Evolutionary conservation across 1,284 basidiomycete species (phyloP), one percentile per base, ranked within the genome.

Genomic region (Ganoderma sp.): DNA sequence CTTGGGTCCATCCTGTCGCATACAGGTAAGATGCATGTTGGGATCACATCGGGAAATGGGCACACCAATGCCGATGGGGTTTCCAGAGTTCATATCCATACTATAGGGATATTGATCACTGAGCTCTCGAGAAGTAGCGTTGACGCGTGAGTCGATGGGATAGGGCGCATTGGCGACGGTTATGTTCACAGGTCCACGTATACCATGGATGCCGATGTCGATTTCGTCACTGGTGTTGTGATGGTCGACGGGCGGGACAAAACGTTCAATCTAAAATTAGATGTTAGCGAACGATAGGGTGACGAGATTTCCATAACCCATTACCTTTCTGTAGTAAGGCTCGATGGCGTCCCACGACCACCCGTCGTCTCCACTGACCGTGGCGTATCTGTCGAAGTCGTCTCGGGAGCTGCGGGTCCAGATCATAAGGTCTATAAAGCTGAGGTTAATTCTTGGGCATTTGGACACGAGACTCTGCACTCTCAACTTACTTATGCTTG

Each of bases 331-430:
- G 39, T 80, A 77, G 65, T 80, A 84, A 14, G 72, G 74, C 66
- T 80, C 73, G 15, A 85, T 64, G n/a, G 70, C 69, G 22, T 78
- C 69, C 83, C 83, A 84, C 34, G 78, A 77, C 83, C 83, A 84
- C 10, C 81, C 80, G 25, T 65, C 9, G 68, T 85, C 83, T 1
- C 77, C 81, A 10, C 78, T 80, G 0, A 82, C 69, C 7, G 61
- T 67, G 1, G 82, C 83, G 65, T 75, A 81, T 1, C 79, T 74
- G 67, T 84, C 75, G 52, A 73, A 84, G 65, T 84, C 82, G n/a
- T 82, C 81, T 19, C 76, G 66, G 0, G 82, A 80, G 4, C 83
- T 82, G 9, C 83, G 78, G 10, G 79, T 80, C 71, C 82, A 84
- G 1, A 78, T 75, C 80, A 84, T 78, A 22, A 73, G 78, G 69